These are phyloP conservation scores for Candida tetrigidarum DNA, from an alignment of 1,139 yeast genomes.

Conservation along the genomic window DNA sequence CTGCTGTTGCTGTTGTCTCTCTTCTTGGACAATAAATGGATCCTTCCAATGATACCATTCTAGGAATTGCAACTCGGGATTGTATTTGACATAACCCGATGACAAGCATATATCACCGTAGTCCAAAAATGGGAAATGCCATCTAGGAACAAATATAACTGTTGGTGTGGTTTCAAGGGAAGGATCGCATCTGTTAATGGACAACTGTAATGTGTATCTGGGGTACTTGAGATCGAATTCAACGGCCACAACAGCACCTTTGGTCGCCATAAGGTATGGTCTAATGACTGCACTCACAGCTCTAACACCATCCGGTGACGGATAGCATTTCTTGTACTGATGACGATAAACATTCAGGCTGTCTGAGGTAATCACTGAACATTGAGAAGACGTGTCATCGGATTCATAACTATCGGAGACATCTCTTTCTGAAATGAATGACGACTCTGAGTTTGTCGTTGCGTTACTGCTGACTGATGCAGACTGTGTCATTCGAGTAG, in stretches of 20 bases:
- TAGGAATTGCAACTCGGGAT: constrained; percentile 55
- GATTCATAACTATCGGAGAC: constrained; percentile 10
- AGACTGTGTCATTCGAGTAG: constrained; percentile 13
- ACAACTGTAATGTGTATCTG: constrained; percentile 53
- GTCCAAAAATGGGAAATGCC: constrained; percentile 61
- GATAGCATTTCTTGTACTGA: constrained; percentile 31
- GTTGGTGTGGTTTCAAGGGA: constrained; percentile 43
- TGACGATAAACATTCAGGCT: constrained; percentile 28
- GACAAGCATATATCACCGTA: constrained; percentile 50
- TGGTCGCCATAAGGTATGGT: constrained; percentile 67
- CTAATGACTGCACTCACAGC: constrained; percentile 73
- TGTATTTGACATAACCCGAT: constrained; percentile 60
- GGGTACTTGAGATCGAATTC: constrained; percentile 57
- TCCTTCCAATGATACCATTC: constrained; percentile 67
- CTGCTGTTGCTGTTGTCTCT: too few relatives aligned
- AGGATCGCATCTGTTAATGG: constrained; percentile 20
- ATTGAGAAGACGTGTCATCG: constrained; percentile 12
- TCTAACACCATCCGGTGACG: constrained; percentile 64
- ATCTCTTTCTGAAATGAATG: constrained; percentile 6
- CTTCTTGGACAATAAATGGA: constrained; percentile 7
- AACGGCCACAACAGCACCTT: constrained; percentile 54
- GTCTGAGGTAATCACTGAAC: constrained; percentile 22
- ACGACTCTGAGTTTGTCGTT: constrained; percentile 7
- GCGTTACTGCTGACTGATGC: constrained; percentile 9
- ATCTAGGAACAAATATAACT: constrained; percentile 66